These are phyloP conservation scores for Cyberlindnera mississippiensis DNA, from an alignment of 805 yeast genomes.

Conservation along the genomic window DNA sequence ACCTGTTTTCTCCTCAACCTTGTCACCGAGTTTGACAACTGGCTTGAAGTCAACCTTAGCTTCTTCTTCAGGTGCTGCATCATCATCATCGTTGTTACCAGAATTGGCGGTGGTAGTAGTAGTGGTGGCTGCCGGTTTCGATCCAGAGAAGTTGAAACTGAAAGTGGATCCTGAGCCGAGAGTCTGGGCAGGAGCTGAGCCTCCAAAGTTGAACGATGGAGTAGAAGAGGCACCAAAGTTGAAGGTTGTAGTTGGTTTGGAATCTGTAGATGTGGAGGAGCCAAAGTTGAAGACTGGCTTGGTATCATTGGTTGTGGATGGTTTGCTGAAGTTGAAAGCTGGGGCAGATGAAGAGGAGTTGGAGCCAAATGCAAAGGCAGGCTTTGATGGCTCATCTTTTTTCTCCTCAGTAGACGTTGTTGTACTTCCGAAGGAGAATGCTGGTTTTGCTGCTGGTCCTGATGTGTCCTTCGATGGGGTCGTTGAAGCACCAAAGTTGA, in stretches of 20 bases:
- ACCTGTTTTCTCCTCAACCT: conserved; percentile 64
- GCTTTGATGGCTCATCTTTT: neutral
- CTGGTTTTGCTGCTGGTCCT: conserved; percentile 1
- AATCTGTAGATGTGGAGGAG: conserved; percentile 6
- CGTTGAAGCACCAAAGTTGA: conserved; percentile 8
- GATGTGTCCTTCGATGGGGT: conserved; percentile 13
- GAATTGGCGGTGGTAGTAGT: conserved; percentile 18
- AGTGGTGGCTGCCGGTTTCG: conserved; percentile 16
- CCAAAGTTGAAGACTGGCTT: conserved; percentile 11
- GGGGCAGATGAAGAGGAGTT: conserved; percentile 1
- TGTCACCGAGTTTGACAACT: conserved; percentile 41
- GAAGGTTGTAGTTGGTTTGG: conserved; percentile 23
- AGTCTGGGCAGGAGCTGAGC: conserved; percentile 10
- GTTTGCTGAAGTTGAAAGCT: conserved; percentile 28
- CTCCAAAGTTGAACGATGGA: conserved; percentile 11
- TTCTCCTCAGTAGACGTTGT: conserved; percentile 15
- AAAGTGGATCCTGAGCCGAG: conserved; percentile 6
- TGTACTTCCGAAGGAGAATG: conserved; percentile 9
- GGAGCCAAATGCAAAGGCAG: conserved; percentile 4
- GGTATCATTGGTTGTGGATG: conserved; percentile 2
- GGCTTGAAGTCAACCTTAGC: conserved; percentile 46
- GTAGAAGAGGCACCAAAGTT: conserved; percentile 22
- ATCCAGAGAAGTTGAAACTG: conserved; percentile 22
- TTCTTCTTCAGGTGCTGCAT: conserved; percentile 39
- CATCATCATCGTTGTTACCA: conserved; percentile 28